Percentiles rank a stretch among this genome's conserved stretches.
Conservation (phyloP, 805 yeast genomes). For the Candida rishiriensis region DNA sequence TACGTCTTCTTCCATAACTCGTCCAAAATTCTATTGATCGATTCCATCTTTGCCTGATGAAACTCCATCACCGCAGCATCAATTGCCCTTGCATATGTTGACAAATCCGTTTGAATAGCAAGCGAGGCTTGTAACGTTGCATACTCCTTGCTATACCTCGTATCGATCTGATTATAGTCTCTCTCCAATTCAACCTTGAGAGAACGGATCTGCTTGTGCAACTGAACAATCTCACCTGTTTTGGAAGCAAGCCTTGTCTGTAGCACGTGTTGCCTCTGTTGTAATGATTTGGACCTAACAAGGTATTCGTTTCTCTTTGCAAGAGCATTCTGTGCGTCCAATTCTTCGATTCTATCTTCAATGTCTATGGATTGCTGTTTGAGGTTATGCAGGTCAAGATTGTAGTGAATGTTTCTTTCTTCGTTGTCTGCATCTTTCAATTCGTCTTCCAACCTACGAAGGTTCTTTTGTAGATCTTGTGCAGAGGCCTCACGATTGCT, state of each 20-base stretch:
- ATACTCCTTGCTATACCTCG: conserved; percentile 62
- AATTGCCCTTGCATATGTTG: conserved; percentile 75
- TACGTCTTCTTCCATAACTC: conserved; percentile 94
- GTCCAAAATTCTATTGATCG: conserved; percentile 80
- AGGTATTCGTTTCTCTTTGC: conserved; percentile 58
- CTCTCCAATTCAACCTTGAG: conserved; percentile 56
- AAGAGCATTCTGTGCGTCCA: conserved; percentile 46
- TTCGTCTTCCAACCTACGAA: conserved; percentile 58
- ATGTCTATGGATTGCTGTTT: conserved; percentile 30
- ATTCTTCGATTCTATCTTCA: conserved; percentile 24
- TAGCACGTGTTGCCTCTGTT: conserved; percentile 45
- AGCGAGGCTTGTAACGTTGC: conserved; percentile 71
- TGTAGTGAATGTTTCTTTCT: conserved; percentile 52
- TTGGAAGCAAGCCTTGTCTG: conserved; percentile 68
- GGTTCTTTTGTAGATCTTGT: conserved; percentile 32
- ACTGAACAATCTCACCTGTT: conserved; percentile 80
- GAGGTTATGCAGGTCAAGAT: conserved; percentile 41
- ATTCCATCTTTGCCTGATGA: conserved; percentile 88
- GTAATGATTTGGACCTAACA: conserved; percentile 46
- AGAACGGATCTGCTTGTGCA: conserved; percentile 62
- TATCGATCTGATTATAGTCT: conserved; percentile 68
- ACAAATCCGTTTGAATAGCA: conserved; percentile 75
- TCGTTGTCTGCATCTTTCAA: conserved; percentile 50
- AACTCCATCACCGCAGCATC: conserved; percentile 92
- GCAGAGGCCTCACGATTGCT: conserved; percentile 28